These are phyloP conservation scores for Cadophora malorum DNA, from an alignment of 2,329 filamentous ascomycete genomes.

Conservation along the genomic window DNA sequence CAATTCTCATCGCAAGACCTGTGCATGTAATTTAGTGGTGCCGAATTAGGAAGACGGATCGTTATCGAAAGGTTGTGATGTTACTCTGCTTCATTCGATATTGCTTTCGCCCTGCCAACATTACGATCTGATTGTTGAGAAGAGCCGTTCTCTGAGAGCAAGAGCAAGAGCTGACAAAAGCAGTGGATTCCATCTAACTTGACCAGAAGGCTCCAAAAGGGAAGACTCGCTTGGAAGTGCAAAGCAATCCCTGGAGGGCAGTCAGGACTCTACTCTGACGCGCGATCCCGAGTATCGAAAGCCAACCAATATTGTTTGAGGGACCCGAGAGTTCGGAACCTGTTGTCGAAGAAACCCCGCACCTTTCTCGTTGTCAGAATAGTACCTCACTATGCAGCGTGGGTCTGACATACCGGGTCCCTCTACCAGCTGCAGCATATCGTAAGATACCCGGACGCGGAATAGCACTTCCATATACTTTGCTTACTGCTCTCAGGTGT, in stretches of 20 bases:
- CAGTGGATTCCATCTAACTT: background rate
- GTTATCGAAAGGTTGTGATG: background rate
- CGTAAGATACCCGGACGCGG: background rate
- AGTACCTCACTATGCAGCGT: background rate
- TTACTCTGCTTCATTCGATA: background rate
- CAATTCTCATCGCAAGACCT: background rate
- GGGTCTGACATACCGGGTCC: background rate
- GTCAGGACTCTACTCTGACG: background rate
- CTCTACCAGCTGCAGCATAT: background rate
- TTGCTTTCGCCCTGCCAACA: background rate
- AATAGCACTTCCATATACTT: background rate
- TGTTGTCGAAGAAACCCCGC: background rate
- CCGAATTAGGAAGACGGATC: background rate
- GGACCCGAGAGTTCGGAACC: background rate
- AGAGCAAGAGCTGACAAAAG: background rate
- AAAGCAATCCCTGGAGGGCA: background rate
- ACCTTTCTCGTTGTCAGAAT: background rate
- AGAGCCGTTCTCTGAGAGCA: background rate
- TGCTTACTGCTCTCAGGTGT: constrained; percentile 44
- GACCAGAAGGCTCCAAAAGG: background rate
- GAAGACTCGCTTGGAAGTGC: background rate
- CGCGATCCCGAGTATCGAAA: background rate
- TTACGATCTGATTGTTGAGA: too few relatives aligned
- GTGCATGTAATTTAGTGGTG: background rate
- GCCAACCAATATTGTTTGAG: background rate